Conservation (phyloP, 306 rosid species). For the Rosa persica region DNA sequence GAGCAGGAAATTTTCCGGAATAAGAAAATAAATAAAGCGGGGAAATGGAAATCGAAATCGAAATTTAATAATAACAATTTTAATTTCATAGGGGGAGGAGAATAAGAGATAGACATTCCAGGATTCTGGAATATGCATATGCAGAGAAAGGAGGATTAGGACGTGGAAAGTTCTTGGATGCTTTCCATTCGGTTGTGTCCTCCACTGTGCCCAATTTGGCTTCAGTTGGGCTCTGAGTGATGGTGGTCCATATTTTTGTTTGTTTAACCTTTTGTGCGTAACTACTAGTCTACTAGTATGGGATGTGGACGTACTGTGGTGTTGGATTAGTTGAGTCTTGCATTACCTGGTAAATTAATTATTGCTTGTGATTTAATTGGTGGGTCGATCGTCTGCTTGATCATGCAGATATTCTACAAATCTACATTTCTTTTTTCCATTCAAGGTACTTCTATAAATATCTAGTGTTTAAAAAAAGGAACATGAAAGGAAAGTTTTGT, state of each 20-base stretch:
- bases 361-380: no score
- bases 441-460: neutral
- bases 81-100: slow-evolving; percentile 16
- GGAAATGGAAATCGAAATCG: neutral
- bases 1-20: neutral
- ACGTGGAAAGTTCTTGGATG: slow-evolving; percentile 35
- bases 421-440: neutral
- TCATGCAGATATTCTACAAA: neutral
- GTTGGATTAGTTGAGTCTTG: neutral
- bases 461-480: no score
- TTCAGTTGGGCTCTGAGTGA: no score
- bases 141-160: slow-evolving; percentile 14
- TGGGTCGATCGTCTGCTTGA: neutral
- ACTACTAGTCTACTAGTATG: no score
- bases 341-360: no score
- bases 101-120: neutral
- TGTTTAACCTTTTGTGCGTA: neutral
- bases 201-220: neutral
- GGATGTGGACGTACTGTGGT: neutral
- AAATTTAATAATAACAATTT: no score
- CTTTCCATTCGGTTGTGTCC: neutral
- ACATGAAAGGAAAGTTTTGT: no score
- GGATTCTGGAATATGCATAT: slow-evolving; percentile 61
- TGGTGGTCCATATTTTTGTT: neutral
- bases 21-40: neutral